These are phyloP conservation scores for Candida piceae DNA, from an alignment of 805 yeast genomes.

Conservation along the genomic window DNA sequence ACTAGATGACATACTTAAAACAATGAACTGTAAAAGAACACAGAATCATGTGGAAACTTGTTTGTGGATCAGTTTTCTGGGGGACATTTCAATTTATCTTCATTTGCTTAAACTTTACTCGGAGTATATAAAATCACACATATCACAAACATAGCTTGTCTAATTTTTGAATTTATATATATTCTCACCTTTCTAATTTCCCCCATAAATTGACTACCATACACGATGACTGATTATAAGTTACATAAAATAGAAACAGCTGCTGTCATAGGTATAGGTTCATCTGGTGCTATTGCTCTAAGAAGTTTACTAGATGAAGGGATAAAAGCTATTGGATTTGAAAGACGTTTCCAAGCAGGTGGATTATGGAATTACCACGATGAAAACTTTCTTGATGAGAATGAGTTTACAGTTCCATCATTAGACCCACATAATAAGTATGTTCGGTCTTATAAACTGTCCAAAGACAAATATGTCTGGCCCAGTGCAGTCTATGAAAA, in stretches of 20 bases:
- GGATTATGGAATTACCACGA: constrained; percentile 73
- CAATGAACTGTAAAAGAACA: too few species aligned
- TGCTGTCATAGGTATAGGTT: constrained; percentile 79
- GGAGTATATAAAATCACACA: too few species aligned
- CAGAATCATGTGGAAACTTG: too few species aligned
- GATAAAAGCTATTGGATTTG: constrained; percentile 54
- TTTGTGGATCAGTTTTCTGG: too few species aligned
- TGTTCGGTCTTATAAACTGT: constrained; percentile 7
- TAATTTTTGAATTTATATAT: too few species aligned
- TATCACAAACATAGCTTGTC: too few species aligned
- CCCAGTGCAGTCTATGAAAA: constrained; percentile 58
- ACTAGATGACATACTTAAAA: too few species aligned
- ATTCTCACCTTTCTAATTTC: too few species aligned
- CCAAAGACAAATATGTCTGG: constrained; percentile 29
- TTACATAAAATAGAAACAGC: constrained; percentile 26
- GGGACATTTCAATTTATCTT: too few species aligned
- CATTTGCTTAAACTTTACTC: too few species aligned
- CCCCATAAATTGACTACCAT: too few species aligned
- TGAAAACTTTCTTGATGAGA: constrained; percentile 14
- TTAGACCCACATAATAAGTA: constrained; percentile 19
- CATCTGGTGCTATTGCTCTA: constrained; percentile 63
- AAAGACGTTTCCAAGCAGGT: constrained; percentile 54
- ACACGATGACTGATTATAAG: constrained; percentile 7
- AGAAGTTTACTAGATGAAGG: constrained; percentile 56
- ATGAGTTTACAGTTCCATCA: constrained; percentile 24